phyloP scores from a whole-genome alignment of 2,329 filamentous ascomycete species.

The Hypoxylon sp. region DNA sequence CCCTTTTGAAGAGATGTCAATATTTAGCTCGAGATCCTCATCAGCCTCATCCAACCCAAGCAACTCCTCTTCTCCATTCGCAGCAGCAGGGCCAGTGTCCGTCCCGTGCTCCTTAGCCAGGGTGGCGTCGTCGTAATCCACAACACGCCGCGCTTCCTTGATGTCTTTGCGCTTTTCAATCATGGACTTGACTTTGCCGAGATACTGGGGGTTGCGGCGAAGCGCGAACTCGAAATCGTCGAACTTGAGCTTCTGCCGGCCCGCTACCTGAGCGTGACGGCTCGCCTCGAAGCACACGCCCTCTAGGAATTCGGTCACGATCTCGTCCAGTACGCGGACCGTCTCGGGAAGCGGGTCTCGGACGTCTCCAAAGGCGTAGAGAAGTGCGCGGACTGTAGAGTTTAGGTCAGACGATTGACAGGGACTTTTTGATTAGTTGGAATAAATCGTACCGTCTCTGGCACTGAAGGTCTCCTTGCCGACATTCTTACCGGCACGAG shows the following conservation, averaged over 20 bases:
- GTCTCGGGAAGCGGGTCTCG: slow-evolving; percentile 84
- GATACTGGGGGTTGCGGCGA: slow-evolving; percentile 83
- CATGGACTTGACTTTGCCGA: slow-evolving; percentile 91
- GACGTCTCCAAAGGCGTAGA: slow-evolving; percentile 85
- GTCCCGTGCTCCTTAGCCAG: slow-evolving; percentile 51
- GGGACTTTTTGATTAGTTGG: slow-evolving; percentile 2
- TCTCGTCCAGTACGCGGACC: slow-evolving; percentile 89
- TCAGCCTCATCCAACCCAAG: slow-evolving; percentile 56
- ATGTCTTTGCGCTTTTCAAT: slow-evolving; percentile 89
- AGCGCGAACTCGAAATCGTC: slow-evolving; percentile 98
- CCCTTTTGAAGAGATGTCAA: slow-evolving; percentile 44
- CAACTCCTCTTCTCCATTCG: slow-evolving; percentile 53
- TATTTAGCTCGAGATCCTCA: slow-evolving; percentile 48
- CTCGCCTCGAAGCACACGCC: slow-evolving; percentile 93
- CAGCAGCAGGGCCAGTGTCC: slow-evolving; percentile 24
- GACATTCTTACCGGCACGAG: slow-evolving; percentile 82
- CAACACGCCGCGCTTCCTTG: slow-evolving; percentile 82
- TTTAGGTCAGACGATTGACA: slow-evolving; percentile 8
- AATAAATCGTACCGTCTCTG: slow-evolving; percentile 71
- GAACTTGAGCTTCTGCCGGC: slow-evolving; percentile 96
- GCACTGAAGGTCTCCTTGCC: slow-evolving; percentile 84
- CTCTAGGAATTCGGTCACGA: slow-evolving; percentile 96
- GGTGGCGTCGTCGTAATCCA: slow-evolving; percentile 76
- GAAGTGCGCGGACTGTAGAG: slow-evolving; percentile 74
- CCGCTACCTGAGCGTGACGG: slow-evolving; percentile 84